Percentiles rank a stretch among this genome's conserved stretches.
Conservation (phyloP, 2,329 filamentous ascomycete species). For the Macrophomina tecta region DNA sequence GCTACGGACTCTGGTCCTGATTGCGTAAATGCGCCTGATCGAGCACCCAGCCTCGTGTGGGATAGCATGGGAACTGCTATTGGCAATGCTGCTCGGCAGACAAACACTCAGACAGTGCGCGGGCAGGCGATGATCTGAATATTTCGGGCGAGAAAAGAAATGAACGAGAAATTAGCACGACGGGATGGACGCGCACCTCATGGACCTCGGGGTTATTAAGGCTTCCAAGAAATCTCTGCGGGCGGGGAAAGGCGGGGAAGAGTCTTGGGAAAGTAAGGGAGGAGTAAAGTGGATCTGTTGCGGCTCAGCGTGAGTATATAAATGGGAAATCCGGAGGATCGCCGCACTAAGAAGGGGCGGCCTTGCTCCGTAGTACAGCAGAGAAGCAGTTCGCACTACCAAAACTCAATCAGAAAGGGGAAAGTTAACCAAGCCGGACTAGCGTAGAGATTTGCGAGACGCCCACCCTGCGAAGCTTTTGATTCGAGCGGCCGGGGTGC, state of each 20-base stretch:
- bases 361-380: neutral
- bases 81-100: too few relatives aligned
- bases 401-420: neutral
- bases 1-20: neutral
- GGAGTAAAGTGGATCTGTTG: slow-evolving; percentile 9
- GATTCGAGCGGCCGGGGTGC: neutral
- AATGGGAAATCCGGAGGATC: neutral
- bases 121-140: too few relatives aligned
- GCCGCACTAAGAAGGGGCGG: neutral
- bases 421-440: neutral
- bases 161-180: too few relatives aligned
- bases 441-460: neutral
- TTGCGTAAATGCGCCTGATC: neutral
- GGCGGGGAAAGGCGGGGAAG: slow-evolving; percentile 9
- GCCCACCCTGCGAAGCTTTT: neutral
- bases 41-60: too few relatives aligned
- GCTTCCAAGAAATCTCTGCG: neutral
- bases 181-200: neutral
- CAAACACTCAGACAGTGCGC: too few relatives aligned
- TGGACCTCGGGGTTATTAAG: neutral
- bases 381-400: neutral
- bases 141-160: too few relatives aligned
- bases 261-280: neutral
- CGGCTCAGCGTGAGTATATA: neutral
- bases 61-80: too few relatives aligned